These are phyloP conservation scores for Earliella scabrosa DNA, from an alignment of 1,284 basidiomycete genomes.

Conservation along the genomic window DNA sequence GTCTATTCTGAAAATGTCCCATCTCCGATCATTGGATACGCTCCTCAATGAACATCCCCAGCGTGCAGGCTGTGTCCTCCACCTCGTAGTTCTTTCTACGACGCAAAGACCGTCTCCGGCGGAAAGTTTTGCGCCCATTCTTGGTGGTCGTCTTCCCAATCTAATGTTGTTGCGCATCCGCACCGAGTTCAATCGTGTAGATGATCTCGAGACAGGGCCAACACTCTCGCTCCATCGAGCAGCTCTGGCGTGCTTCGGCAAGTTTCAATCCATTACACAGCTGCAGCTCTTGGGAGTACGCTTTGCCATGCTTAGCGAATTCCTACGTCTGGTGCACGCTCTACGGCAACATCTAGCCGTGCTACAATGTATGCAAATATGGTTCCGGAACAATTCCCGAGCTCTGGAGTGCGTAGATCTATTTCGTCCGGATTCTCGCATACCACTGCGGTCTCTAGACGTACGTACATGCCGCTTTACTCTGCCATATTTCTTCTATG, in stretches of 20 bases:
- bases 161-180: not conserved
- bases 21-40: not conserved
- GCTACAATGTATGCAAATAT: slow-evolving; percentile 2
- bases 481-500: too few relatives aligned
- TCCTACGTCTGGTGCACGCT: not conserved
- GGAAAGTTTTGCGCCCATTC: not conserved
- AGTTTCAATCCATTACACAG: not conserved
- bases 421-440: too few relatives aligned
- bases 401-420: not conserved
- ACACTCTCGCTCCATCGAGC: not conserved
- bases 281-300: not conserved
- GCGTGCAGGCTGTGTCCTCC: not conserved
- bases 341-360: not conserved
- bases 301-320: not conserved
- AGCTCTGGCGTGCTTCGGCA: not conserved
- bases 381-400: not conserved
- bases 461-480: too few relatives aligned
- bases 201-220: not conserved
- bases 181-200: not conserved
- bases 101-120: not conserved
- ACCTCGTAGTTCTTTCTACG: not conserved
- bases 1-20: not conserved
- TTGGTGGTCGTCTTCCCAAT: not conserved
- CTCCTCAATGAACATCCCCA: not conserved
- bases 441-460: too few relatives aligned